Evolutionary conservation across 129 eudicot genomes (phyloP), one percentile per base, ranked within the genome.

Genomic region (Ambrosia artemisiifolia): DNA sequence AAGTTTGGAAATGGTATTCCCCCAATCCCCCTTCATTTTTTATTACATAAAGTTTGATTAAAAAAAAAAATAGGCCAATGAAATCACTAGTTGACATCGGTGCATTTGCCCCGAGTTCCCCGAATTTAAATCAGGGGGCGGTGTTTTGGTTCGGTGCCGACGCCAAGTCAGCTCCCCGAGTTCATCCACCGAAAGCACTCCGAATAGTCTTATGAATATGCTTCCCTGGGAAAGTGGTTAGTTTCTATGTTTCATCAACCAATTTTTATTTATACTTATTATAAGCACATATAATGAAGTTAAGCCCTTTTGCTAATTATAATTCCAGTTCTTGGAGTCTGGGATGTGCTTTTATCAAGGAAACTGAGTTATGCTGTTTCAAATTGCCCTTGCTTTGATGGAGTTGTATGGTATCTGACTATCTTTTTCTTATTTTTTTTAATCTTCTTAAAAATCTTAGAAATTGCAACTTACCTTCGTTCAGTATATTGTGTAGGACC

Each of bases 321-420:
- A 10, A 40, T 38, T 42, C 43, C 86, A 95, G 99, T 95, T 83
- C 96, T 95, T 74, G 83, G 99, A 83, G 91, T 91, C 74, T 91
- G 99, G 99, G 99, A 95, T 68, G 99, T 95, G 77, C 84, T 95
- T 65, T 89, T 95, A 20, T 65, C 85, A 91, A 84, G 99, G 99
- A 47, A 90, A 91, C 68, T 96, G 99, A 48, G 97, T 95, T 28
- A 95, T 95, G 97, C 81, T 95, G 69, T 95, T 95, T 75, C 76
- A 86, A 65, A 95, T 95, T 11, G 99, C 96, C 50, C 93, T 95
- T 63, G 91, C 99, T 20, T 82, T 95, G 62, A 79, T 91, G 95
- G 97, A 95, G 82, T 82, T 95, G 56, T 95, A 95, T 71, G 99
- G 97, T 91, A 94, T 40, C 44, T 40, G 44, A 7, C 44, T 40